Base-by-base conservation (phyloP, 1,284 basidiomycete species). In the Mycosarcoma maydis region DNA sequence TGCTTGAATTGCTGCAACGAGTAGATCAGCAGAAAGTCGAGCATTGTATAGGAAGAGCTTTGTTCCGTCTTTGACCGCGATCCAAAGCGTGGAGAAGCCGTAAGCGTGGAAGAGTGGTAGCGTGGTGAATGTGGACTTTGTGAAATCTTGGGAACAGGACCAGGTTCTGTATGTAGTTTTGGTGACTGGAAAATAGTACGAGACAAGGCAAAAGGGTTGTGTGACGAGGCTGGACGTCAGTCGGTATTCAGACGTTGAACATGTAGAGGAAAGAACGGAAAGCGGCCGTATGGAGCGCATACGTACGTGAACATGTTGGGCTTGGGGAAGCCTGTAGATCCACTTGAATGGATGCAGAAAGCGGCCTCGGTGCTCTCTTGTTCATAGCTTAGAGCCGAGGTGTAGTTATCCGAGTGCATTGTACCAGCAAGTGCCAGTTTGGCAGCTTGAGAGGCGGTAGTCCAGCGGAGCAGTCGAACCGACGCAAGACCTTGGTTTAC, bases 261-360 rank as follows among this genome's bases (percentile, higher is more conserved):
- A n/a, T n/a, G n/a, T n/a, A n/a, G n/a, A n/a, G n/a, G n/a, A n/a
- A n/a, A n/a, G n/a, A n/a, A n/a, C n/a, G n/a, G n/a, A n/a, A n/a
- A n/a, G n/a, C n/a, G n/a, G n/a, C n/a, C n/a, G n/a, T n/a, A n/a
- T n/a, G n/a, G n/a, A n/a, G n/a, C n/a, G n/a, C 8, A 8, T 0
- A 24, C 29, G 24, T 24, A 42, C 42, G 36, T 41, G 37, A 46
- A 40, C 11, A 39, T n/a, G 36, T 52, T 48, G 11, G 52, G 47
- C 54, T 66, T 70, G 13, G 67, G 67, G 23, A 59, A 52, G 34
- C 61, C 47, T 27, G 67, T 70, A 16, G 61, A 60, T 11, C 67
- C 61, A 29, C 54, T 59, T n/a, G 59, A 64, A 17, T 70, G 67
- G 5, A 64, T 19, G 14, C 26, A 43, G 32, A 47, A 40, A 10